Conservation (phyloP, 2,329 filamentous ascomycete species). For the Aureobasidium sp. region DNA sequence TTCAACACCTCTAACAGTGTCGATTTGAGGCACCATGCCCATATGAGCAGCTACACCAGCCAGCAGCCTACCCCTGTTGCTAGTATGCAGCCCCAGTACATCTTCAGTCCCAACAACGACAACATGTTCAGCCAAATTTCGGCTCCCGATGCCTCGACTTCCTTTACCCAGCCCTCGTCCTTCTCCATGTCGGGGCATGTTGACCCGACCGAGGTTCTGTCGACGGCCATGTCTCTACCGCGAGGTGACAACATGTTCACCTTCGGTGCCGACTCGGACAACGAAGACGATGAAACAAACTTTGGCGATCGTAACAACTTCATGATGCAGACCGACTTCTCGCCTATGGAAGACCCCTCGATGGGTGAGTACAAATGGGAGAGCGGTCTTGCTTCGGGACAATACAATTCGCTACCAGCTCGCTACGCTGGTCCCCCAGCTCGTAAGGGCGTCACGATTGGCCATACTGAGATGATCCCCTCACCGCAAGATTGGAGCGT, state of each 20-base stretch:
- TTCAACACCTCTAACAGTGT: conserved; percentile 42
- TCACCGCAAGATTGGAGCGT: conserved; percentile 64
- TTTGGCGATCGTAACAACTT: conserved; percentile 65
- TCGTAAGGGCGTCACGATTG: conserved; percentile 85
- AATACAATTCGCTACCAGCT: conserved; percentile 68
- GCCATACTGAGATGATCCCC: conserved; percentile 72
- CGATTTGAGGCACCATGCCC: conserved; percentile 30
- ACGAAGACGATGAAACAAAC: conserved; percentile 72
- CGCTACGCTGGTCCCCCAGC: conserved; percentile 71
- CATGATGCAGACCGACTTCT: conserved; percentile 61
- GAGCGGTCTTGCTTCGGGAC: conserved; percentile 60
- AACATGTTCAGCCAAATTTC: conserved; percentile 50
- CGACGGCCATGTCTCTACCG: conserved; percentile 19
- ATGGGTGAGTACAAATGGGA: conserved; percentile 70
- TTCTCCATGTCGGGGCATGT: conserved; percentile 55
- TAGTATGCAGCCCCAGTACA: conserved; percentile 46
- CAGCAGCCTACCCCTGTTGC: conserved; percentile 15
- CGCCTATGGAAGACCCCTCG: conserved; percentile 61
- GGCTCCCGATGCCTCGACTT: conserved; percentile 38
- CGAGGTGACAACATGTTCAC: conserved; percentile 64
- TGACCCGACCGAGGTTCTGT: conserved; percentile 57
- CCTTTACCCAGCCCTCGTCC: conserved; percentile 44
- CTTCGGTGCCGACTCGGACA: conserved; percentile 87
- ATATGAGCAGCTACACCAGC: conserved; percentile 29
- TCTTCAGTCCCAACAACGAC: conserved; percentile 53